Conservation (phyloP, 2,329 filamentous ascomycete species). For the Stagonosporopsis chrysanthemi region DNA sequence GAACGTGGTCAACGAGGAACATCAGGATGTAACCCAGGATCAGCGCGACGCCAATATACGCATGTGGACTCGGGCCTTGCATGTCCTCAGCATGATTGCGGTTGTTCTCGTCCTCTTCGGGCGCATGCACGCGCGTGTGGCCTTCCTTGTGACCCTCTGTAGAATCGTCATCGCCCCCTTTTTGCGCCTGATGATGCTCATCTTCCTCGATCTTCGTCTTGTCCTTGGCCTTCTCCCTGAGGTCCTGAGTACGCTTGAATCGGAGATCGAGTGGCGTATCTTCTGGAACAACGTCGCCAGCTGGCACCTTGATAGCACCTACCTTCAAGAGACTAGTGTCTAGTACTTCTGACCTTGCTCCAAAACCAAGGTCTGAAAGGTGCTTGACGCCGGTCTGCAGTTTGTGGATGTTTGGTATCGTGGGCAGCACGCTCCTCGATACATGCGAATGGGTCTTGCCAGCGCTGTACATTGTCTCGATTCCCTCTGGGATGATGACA, state of each 20-base stretch:
- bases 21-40: constrained; percentile 92
- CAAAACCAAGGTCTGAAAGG: constrained; percentile 30
- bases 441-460: constrained; percentile 36
- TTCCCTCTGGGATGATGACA: constrained; percentile 95
- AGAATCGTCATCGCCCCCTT: constrained; percentile 49
- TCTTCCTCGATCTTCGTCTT: constrained; percentile 30
- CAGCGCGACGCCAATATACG: constrained; percentile 85
- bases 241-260: constrained; percentile 33
- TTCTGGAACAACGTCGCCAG: constrained; percentile 30
- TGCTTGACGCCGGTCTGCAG: constrained; percentile 39
- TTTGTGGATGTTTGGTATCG: constrained; percentile 34
- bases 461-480: constrained; percentile 82
- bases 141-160: constrained; percentile 49
- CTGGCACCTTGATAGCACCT: constrained; percentile 32
- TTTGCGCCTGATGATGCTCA: constrained; percentile 38
- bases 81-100: constrained; percentile 54
- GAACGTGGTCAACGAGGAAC: constrained; percentile 81
- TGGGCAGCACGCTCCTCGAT: constrained; percentile 32
- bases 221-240: constrained; percentile 33
- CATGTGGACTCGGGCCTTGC: constrained; percentile 63
- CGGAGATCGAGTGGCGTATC: constrained; percentile 31
- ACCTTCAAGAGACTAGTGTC: constrained; percentile 23
- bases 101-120: constrained; percentile 49
- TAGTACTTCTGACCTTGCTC: constrained; percentile 29
- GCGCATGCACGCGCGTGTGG: constrained; percentile 46